Evolutionary conservation across 441 rosid genomes (phyloP), one percentile per base, ranked within the genome.

Genomic region (Populus hybrid): DNA sequence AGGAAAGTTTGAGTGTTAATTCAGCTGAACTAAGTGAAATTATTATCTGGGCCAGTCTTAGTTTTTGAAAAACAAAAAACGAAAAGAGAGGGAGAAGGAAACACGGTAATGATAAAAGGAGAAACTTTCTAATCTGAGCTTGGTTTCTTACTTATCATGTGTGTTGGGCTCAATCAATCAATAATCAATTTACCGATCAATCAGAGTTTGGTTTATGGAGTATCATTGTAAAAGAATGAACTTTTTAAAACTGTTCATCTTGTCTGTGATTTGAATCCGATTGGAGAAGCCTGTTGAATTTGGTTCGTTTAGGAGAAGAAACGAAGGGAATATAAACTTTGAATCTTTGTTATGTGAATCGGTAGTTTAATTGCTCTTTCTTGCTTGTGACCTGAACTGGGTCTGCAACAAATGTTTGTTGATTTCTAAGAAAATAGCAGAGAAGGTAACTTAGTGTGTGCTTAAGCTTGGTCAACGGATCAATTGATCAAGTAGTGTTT

Each of bases 21-120:
- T 77, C n/a, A 34, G 3, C 63, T 69, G 16, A 76, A 46, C 40
- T 61, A 50, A 32, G 74, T 61, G 23, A 57, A 65, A 64, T 53
- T 19, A 50, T 67, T 6, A 57, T 72, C 71, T 67, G 77, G 79
- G 70, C 42, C 9, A 2, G 59, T 76, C 71, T 72, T 68, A 19
- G 1, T 72, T 61, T 12, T 67, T 67, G 57, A 64, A 59, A 30
- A 10, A 46, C 6, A 6, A 32, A 32, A 32, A 32, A 32, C 4
- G 9, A 40, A 40, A 10, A 40, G 46, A 40, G 14, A 10, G 4
- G 46, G 46, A n/a, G 11, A 64, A 64, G 24, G 26, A 64, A 64
- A 46, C 57, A 8, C 12, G 30, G 0, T 2, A 21, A 34, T 32
- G 73, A 57, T 50, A 59, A 69, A 35, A 24, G 59, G 5, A 30